Evolutionary conservation across 1,284 basidiomycete genomes (phyloP).

Genomic region (Ceratobasidium sp.): DNA sequence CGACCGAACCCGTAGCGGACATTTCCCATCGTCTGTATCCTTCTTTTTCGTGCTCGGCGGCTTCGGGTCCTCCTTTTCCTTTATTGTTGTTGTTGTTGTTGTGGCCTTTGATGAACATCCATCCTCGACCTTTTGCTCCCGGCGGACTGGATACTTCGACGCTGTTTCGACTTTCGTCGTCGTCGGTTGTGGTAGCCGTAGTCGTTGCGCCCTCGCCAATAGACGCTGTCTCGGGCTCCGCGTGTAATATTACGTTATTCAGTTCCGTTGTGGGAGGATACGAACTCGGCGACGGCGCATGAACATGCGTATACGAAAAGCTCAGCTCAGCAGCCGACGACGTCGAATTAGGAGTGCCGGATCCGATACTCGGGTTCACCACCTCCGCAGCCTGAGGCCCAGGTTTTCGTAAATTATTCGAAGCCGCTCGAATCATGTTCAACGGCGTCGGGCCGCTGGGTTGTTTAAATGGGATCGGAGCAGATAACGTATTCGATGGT

Average conservation of each 20-base stretch:
- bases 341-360: slow-evolving; percentile 39
- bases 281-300: slow-evolving; percentile 79
- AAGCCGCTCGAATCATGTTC: slow-evolving; percentile 14
- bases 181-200: slow-evolving; percentile 11
- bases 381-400: not conserved
- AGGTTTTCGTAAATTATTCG: slow-evolving; percentile 8
- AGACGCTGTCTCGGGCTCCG: slow-evolving; percentile 73
- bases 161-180: slow-evolving; percentile 51
- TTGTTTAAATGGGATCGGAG: slow-evolving; percentile 62
- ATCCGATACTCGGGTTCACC: slow-evolving; percentile 15
- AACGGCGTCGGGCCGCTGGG: slow-evolving; percentile 36
- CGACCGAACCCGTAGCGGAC: slow-evolving; percentile 64
- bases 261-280: slow-evolving; percentile 66
- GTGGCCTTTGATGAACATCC: slow-evolving; percentile 46
- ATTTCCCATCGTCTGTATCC: slow-evolving; percentile 53
- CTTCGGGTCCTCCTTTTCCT: slow-evolving; percentile 56
- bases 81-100: slow-evolving; percentile 52
- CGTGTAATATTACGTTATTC: slow-evolving; percentile 56
- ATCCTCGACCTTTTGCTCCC: slow-evolving; percentile 48
- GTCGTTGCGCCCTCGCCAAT: slow-evolving; percentile 55
- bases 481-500: slow-evolving; percentile 62
- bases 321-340: slow-evolving; percentile 69
- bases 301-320: slow-evolving; percentile 85
- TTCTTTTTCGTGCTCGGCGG: slow-evolving; percentile 47
- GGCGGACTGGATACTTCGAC: slow-evolving; percentile 52